These are phyloP conservation scores for Cladophialophora bantiana DNA, from an alignment of 2,329 filamentous ascomycete species.

Conservation along the genomic window DNA sequence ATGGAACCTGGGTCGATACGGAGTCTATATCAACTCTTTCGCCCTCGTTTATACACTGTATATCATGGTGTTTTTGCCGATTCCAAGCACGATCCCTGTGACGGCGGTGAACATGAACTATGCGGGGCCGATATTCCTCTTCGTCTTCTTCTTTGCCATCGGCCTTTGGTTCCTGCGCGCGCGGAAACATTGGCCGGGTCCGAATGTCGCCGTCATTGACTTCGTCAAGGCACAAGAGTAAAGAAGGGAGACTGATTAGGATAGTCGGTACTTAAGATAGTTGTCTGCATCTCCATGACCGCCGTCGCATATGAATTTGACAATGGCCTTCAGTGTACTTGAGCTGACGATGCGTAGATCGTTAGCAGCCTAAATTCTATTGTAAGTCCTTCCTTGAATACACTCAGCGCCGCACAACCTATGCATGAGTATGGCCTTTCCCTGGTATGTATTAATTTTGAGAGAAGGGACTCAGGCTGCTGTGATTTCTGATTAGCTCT, in stretches of 20 bases:
- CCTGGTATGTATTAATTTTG: too few species aligned
- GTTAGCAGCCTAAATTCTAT: too few species aligned
- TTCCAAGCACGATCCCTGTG: slow-evolving; percentile 43
- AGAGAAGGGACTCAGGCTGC: too few species aligned
- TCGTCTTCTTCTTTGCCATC: slow-evolving; percentile 15
- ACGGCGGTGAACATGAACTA: slow-evolving; percentile 45
- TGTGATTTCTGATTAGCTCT: too few species aligned
- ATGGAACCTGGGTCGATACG: slow-evolving; percentile 43
- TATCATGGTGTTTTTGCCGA: slow-evolving; percentile 44
- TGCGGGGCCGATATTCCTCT: slow-evolving; percentile 12
- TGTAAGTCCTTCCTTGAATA: too few species aligned
- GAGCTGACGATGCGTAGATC: too few species aligned
- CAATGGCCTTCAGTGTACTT: too few species aligned
- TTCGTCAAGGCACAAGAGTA: slow-evolving; percentile 12
- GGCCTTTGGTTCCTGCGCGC: slow-evolving; percentile 12
- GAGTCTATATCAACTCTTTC: slow-evolving; percentile 42
- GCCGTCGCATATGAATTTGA: too few species aligned
- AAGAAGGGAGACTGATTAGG: neutral
- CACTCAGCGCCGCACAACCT: too few species aligned
- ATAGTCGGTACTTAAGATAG: too few species aligned
- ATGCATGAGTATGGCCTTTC: too few species aligned
- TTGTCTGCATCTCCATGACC: too few species aligned
- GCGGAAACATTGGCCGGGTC: slow-evolving; percentile 13
- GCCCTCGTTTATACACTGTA: slow-evolving; percentile 44
- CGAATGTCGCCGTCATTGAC: slow-evolving; percentile 11